These are phyloP conservation scores for Rosellinia necatrix DNA, from an alignment of 2,329 filamentous ascomycete species.

Conservation along the genomic window DNA sequence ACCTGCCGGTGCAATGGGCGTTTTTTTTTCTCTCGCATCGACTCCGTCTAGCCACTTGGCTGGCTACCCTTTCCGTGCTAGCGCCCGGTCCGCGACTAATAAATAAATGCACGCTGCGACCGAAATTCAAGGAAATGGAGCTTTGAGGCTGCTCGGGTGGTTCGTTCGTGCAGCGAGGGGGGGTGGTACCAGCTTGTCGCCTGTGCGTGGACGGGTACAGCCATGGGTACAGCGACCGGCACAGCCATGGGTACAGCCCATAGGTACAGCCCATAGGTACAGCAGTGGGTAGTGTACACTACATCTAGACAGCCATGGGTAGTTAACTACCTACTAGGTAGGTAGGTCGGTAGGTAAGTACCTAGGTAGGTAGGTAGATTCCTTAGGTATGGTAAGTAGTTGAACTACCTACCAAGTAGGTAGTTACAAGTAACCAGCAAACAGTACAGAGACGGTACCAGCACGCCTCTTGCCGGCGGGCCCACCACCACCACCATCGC, in stretches of 20 bases:
- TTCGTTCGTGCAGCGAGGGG: slow-evolving; percentile 33
- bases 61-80: slow-evolving; percentile 40
- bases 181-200: slow-evolving; percentile 22
- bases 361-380: too few species aligned
- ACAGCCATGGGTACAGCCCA: too few species aligned
- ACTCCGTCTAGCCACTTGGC: slow-evolving; percentile 27
- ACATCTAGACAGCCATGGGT: too few species aligned
- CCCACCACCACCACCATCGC: not conserved
- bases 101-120: slow-evolving; percentile 33
- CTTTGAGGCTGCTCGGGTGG: slow-evolving; percentile 40
- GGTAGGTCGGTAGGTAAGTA: slow-evolving; percentile 7
- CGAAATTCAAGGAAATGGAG: slow-evolving; percentile 36
- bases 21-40: slow-evolving; percentile 37
- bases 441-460: not conserved
- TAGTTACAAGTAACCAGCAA: too few species aligned
- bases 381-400: too few species aligned
- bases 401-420: too few species aligned
- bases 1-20: slow-evolving; percentile 39
- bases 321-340: not conserved
- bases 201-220: slow-evolving; percentile 22
- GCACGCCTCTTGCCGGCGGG: not conserved
- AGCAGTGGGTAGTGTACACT: too few species aligned
- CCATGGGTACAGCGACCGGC: too few species aligned
- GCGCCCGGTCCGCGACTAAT: slow-evolving; percentile 30
- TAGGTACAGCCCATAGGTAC: too few species aligned